These are phyloP conservation scores for Westerdykella aurantiaca DNA, from an alignment of 2,329 filamentous ascomycete genomes.

Conservation along the genomic window DNA sequence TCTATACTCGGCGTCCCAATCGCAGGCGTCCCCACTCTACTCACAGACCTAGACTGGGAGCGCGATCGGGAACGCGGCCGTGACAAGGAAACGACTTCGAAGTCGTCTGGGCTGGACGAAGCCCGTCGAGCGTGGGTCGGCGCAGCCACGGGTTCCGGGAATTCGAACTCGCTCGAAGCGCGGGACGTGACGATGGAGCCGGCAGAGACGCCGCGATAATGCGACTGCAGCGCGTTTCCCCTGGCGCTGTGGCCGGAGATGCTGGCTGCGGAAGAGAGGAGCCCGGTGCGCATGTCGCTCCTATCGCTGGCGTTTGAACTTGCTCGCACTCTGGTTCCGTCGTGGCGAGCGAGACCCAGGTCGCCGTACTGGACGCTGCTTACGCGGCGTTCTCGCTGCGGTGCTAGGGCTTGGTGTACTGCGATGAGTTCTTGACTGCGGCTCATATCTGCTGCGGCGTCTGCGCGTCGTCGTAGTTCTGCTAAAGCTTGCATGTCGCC, in stretches of 20 bases:
- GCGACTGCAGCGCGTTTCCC: constrained; percentile 27
- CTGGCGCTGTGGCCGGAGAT: constrained; percentile 41
- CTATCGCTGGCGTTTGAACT: constrained; percentile 69
- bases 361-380: constrained; percentile 73
- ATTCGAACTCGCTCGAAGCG: constrained; percentile 35
- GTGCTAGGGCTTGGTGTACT: constrained; percentile 50
- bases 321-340: constrained; percentile 68
- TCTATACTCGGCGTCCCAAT: constrained; percentile 17
- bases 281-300: constrained; percentile 48
- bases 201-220: constrained; percentile 40
- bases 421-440: constrained; percentile 46
- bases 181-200: constrained; percentile 37
- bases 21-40: constrained; percentile 12
- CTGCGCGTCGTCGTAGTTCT: constrained; percentile 48
- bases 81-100: constrained; percentile 40
- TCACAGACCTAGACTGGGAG: constrained; percentile 12
- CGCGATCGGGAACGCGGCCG: constrained; percentile 31
- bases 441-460: constrained; percentile 37
- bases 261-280: constrained; percentile 63
- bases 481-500: constrained; percentile 67
- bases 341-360: constrained; percentile 68
- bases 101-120: constrained; percentile 27
- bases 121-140: constrained; percentile 15
- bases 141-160: constrained; percentile 20
- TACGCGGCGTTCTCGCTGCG: constrained; percentile 59